phyloP scores from a whole-genome alignment of 352 stramenopile genomes.

The Peronospora belbahrii region DNA sequence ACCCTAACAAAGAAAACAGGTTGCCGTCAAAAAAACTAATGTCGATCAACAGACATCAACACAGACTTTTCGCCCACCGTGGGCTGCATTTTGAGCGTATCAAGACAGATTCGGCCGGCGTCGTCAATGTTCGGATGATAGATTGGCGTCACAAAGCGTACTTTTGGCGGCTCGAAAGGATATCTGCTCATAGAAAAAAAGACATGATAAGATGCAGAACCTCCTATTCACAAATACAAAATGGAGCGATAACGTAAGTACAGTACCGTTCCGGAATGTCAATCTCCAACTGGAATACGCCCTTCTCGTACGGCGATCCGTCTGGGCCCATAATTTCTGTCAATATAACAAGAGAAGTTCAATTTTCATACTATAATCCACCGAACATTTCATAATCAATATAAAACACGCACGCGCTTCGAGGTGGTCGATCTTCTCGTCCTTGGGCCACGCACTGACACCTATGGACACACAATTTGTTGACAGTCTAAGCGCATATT shows the following conservation, averaged over 20 bases:
- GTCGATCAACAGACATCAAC: background rate
- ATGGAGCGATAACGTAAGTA: background rate
- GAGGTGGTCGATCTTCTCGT: slow-evolving; percentile 62
- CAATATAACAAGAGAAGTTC: background rate
- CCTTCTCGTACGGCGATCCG: slow-evolving; percentile 75
- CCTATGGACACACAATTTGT: slow-evolving; percentile 23
- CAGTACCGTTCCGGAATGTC: slow-evolving; percentile 50
- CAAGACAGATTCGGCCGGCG: slow-evolving; percentile 82
- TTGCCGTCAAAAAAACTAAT: background rate
- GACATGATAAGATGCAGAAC: background rate
- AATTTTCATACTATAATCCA: background rate
- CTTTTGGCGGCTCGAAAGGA: slow-evolving; percentile 77
- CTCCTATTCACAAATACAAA: background rate
- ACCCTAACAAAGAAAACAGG: slow-evolving; percentile 30
- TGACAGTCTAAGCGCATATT: background rate
- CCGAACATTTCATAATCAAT: background rate
- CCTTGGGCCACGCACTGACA: slow-evolving; percentile 68
- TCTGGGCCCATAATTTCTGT: slow-evolving; percentile 74
- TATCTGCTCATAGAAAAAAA: slow-evolving; percentile 36
- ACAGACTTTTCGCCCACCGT: slow-evolving; percentile 31
- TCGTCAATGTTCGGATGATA: slow-evolving; percentile 86
- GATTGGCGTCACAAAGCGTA: slow-evolving; percentile 71
- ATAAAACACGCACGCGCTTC: slow-evolving; percentile 53
- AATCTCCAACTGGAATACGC: slow-evolving; percentile 65
- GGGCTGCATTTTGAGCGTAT: slow-evolving; percentile 89